Evolutionary conservation across 2,329 filamentous ascomycete species (phyloP), one percentile per base, ranked within the genome.

Genomic region (Nemania sp.): DNA sequence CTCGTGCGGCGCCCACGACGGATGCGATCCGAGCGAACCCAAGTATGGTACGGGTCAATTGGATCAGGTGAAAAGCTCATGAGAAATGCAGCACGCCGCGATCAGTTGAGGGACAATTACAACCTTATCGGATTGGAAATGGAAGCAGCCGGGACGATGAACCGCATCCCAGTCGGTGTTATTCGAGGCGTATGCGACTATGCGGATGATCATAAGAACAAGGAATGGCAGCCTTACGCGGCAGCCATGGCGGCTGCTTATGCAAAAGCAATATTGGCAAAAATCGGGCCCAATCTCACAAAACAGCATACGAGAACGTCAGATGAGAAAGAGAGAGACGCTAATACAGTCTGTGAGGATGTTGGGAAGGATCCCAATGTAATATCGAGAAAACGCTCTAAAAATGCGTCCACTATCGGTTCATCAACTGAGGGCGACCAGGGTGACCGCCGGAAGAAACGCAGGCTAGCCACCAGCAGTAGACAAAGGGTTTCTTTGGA

Each of bases 221-320:
- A 56, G 43, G 26, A 40, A 47, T 56, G 52, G 52, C 52, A 51
- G 17, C 41, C 47, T n/a, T 51, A 47, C 30, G 52, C 52, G 5
- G 47, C 52, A 15, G 47, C 52, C 3, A 55, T 47, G 47, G 53
- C 53, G 3, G 48, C 53, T 4, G 48, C 53, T 12, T 55, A 48
- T 40, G 47, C 47, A 12, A 55, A 55, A 15, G 52, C 43, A 2
- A 9, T 45, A n/a, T 15, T 52, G 3, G 15, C 24, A 40, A 42
- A 52, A 34, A 41, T 52, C n/a, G 41, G 17, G 23, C 40, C 33
- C n/a, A n/a, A n/a, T n/a, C n/a, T n/a, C n/a, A n/a, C n/a, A n/a
- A n/a, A n/a, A n/a, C n/a, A n/a, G n/a, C n/a, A n/a, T n/a, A n/a
- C n/a, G n/a, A n/a, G n/a, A n/a, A n/a, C n/a, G n/a, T n/a, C n/a